phyloP scores from a whole-genome alignment of 2,329 filamentous ascomycete genomes.

The Beauveria asiatica region DNA sequence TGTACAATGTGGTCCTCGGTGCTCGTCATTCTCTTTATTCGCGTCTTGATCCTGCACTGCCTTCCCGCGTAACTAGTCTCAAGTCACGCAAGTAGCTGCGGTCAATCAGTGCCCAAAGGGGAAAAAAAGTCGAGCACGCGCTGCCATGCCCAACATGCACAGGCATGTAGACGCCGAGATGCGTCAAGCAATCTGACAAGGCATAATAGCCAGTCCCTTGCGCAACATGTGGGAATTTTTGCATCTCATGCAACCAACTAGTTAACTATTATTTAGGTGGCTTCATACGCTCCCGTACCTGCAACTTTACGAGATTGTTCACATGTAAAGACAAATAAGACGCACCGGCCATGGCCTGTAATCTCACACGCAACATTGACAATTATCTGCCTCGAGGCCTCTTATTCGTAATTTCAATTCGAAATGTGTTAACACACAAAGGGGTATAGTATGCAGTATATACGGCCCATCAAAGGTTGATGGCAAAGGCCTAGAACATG shows the following conservation, averaged over 20 bases:
- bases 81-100: neutral
- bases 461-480: neutral
- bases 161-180: neutral
- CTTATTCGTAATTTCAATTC: neutral
- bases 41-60: neutral
- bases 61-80: neutral
- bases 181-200: neutral
- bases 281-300: neutral
- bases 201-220: neutral
- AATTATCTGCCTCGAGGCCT: neutral
- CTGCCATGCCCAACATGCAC: neutral
- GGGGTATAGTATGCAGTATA: slow-evolving; percentile 3
- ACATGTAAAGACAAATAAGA: neutral
- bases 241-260: neutral
- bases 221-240: neutral
- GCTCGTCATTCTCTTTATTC: neutral
- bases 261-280: neutral
- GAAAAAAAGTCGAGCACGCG: too few species aligned
- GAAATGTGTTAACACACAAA: neutral
- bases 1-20: neutral
- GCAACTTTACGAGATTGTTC: neutral
- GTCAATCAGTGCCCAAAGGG: too few species aligned
- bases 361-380: neutral
- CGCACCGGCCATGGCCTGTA: neutral
- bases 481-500: neutral